phyloP scores from a whole-genome alignment of 495 filamentous ascomycete species.

The Tetracladium marchalianum region DNA sequence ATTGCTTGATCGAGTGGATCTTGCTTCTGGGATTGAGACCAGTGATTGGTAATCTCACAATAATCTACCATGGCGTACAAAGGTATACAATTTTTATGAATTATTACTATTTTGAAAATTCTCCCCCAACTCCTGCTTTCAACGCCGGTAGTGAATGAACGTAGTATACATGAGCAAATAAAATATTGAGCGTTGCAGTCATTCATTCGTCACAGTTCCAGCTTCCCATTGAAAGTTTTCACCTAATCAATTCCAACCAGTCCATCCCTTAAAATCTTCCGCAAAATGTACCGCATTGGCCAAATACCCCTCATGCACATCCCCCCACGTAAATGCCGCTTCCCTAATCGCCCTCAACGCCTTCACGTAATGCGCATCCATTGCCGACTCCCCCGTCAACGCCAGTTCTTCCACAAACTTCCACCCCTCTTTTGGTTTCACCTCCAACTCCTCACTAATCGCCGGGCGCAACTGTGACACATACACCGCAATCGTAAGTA shows the following conservation, averaged over 20 bases:
- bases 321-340: slow-evolving; percentile 72
- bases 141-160: no score
- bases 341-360: slow-evolving; percentile 66
- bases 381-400: slow-evolving; percentile 49
- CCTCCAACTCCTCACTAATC: slow-evolving; percentile 54
- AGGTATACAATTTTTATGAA: neutral
- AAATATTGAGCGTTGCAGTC: no score
- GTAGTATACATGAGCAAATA: no score
- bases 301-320: slow-evolving; percentile 65
- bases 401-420: slow-evolving; percentile 60
- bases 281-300: slow-evolving; percentile 72
- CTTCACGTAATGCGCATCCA: slow-evolving; percentile 79
- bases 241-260: slow-evolving; percentile 16
- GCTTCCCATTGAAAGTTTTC: neutral
- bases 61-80: neutral
- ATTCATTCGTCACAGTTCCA: neutral
- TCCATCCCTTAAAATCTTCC: slow-evolving; percentile 71
- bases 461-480: slow-evolving; percentile 62
- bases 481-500: slow-evolving; percentile 69
- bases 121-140: no score
- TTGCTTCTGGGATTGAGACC: neutral
- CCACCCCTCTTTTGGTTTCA: slow-evolving; percentile 61
- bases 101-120: no score
- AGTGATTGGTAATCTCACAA: neutral
- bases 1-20: slow-evolving; percentile 1